Percentiles rank a stretch among this genome's conserved stretches.
These are phyloP conservation scores for Globisporangium carolinianum DNA, from an alignment of 352 stramenopile genomes.

Conservation along the genomic window DNA sequence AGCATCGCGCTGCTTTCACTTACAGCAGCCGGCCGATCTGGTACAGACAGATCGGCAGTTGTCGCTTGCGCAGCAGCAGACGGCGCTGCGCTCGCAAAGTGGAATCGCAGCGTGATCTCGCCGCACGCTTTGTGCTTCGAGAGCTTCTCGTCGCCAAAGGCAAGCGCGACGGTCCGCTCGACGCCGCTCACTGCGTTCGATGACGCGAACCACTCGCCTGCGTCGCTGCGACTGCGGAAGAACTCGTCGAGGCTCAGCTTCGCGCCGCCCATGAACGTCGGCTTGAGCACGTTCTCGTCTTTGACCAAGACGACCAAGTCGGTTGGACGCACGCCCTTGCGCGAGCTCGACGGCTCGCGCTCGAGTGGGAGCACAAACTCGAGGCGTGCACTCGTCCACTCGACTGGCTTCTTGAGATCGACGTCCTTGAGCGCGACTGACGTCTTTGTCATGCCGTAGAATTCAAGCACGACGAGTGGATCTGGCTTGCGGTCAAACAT, in stretches of 20 bases:
- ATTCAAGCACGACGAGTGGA: conserved; percentile 26
- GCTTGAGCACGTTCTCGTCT: conserved; percentile 35
- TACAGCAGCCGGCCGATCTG: no score
- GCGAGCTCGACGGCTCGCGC: not conserved
- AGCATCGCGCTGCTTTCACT: no score
- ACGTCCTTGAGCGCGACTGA: conserved; percentile 24
- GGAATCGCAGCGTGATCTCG: conserved; percentile 29
- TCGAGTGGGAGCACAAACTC: conserved; percentile 18
- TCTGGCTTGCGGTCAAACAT: conserved; percentile 37
- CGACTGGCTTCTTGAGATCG: conserved; percentile 28
- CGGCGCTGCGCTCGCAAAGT: conserved; percentile 11
- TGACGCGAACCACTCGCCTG: conserved; percentile 4
- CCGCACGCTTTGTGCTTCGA: conserved; percentile 28
- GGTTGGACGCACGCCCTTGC: conserved; percentile 14
- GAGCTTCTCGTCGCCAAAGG: conserved; percentile 26
- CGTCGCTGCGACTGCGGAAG: conserved; percentile 7
- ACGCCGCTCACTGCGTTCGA: not conserved
- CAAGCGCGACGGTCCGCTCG: conserved; percentile 16
- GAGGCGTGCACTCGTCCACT: conserved; percentile 16
- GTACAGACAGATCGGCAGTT: not conserved
- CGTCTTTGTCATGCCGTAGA: conserved; percentile 16
- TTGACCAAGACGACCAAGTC: conserved; percentile 28
- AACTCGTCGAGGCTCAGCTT: conserved; percentile 27
- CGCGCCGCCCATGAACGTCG: conserved; percentile 33
- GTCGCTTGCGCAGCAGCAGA: not conserved